A percentile compares a stretch with the other conserved stretches of the same genome.
Conservation (phyloP, 345 rosid species). For the Salix caprea region DNA sequence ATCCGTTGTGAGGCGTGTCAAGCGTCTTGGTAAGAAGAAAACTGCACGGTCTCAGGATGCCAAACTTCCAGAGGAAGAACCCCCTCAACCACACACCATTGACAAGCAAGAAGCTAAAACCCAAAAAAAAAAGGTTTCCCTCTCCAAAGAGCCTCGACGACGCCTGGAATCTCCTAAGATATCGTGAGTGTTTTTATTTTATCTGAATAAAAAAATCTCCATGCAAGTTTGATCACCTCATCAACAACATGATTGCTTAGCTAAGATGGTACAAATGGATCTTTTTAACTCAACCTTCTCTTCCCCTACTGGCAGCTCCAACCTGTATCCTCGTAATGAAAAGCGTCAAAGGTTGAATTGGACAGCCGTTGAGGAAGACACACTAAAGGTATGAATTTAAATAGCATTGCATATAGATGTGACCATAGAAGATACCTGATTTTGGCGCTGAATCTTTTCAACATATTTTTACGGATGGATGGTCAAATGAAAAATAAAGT, state of each 20-base stretch:
- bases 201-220: not conserved
- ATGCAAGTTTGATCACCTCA: not conserved
- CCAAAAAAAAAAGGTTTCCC: not conserved
- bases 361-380: constrained; percentile 41
- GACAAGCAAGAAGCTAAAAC: not conserved
- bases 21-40: not conserved
- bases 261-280: not conserved
- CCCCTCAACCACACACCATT: constrained; percentile 2
- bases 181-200: constrained; percentile 19
- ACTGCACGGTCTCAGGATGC: not conserved
- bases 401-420: not conserved
- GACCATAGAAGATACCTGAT: not conserved
- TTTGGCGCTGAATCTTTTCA: too few relatives aligned
- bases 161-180: not conserved
- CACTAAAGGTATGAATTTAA: constrained; percentile 31
- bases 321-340: constrained; percentile 12
- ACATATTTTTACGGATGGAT: not conserved
- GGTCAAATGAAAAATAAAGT: not conserved
- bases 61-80: not conserved
- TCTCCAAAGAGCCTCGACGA: not conserved
- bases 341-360: constrained; percentile 32
- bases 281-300: not conserved
- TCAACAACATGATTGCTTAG: not conserved
- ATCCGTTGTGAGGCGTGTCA: not conserved
- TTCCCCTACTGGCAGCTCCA: constrained; percentile 14